Evolutionary conservation across 148 eudicot species (phyloP), one percentile per base, ranked within the genome.

Genomic region (Rhododendron molle): DNA sequence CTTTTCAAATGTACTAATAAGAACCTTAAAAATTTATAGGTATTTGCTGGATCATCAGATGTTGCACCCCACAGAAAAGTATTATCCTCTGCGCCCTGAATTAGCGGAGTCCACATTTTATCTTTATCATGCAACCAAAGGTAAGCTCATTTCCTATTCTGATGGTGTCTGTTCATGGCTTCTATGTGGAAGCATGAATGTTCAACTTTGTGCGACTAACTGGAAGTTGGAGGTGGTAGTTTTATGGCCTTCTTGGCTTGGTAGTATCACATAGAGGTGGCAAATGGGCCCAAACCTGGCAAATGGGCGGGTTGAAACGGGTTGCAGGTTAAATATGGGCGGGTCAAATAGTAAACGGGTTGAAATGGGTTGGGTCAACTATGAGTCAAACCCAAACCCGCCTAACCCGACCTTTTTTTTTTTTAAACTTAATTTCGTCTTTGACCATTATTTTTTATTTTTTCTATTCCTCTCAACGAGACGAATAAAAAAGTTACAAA

Each of bases 81-180:
- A 96, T 90, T 96, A 96, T 87, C 99, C 99, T 80, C 83, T 96
- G 85, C 99, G 99, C 20, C 99, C 99, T 60, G 99, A 96, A 89
- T 90, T 96, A 89, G 99, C 93, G 44, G 99, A 96, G 89, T 96
- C 99, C 49, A 94, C 99, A 43, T 96, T 94, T 88, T 96, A 96
- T 91, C 91, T 96, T 28, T 96, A 96, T 90, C 99, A 94, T 88
- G 98, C 99, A 87, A 96, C 99, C 76, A 96, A 92, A 94, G 99
- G 99, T 94, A 40, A 58, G 90, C 62, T 76, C 78, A 38, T 21
- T 85, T 86, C 15, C 81, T 76, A 34, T 46, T 81, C 49, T 40
- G 21, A 3, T 76, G 30, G 13, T 32, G 65, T 81, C 62, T 54
- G 26, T 71, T 71, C 56, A 50, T 54, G 46, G 26, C 54, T 71